Evolutionary conservation across 1,139 yeast genomes (phyloP).

Genomic region (Kurtzmaniella quercitrusa): DNA sequence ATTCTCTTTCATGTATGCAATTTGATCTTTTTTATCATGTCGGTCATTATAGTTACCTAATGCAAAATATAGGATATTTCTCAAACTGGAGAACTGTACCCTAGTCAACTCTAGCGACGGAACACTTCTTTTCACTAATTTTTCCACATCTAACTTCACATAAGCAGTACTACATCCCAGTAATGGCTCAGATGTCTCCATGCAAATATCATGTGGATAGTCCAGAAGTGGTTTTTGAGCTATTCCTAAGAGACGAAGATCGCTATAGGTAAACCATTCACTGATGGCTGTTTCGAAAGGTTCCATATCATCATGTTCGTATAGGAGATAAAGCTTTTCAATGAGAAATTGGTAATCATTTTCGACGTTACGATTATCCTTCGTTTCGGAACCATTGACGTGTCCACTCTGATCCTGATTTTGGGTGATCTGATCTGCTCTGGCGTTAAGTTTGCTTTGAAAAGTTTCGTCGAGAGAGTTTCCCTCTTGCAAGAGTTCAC

Average conservation of each 20-base stretch:
- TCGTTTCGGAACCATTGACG: background rate
- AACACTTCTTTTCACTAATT: background rate
- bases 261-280: constrained; percentile 63
- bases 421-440: constrained; percentile 38
- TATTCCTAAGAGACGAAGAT: constrained; percentile 33
- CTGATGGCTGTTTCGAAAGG: constrained; percentile 44
- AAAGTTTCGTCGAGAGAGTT: constrained; percentile 40
- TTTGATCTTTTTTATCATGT: constrained; percentile 29
- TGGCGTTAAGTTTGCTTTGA: constrained; percentile 40
- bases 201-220: background rate
- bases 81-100: background rate
- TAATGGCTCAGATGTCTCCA: background rate
- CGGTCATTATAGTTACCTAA: constrained; percentile 40
- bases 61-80: constrained; percentile 28
- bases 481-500: constrained; percentile 25
- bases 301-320: constrained; percentile 39
- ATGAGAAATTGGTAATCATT: constrained; percentile 25
- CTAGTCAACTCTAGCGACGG: background rate
- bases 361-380: constrained; percentile 1
- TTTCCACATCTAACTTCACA: background rate
- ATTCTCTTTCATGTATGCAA: constrained; percentile 25
- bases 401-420: constrained; percentile 5
- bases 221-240: background rate
- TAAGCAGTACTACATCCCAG: background rate
- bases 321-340: constrained; percentile 41